These are phyloP conservation scores for Colletotrichum abscissum DNA, from an alignment of 2,329 filamentous ascomycete genomes.

Conservation along the genomic window DNA sequence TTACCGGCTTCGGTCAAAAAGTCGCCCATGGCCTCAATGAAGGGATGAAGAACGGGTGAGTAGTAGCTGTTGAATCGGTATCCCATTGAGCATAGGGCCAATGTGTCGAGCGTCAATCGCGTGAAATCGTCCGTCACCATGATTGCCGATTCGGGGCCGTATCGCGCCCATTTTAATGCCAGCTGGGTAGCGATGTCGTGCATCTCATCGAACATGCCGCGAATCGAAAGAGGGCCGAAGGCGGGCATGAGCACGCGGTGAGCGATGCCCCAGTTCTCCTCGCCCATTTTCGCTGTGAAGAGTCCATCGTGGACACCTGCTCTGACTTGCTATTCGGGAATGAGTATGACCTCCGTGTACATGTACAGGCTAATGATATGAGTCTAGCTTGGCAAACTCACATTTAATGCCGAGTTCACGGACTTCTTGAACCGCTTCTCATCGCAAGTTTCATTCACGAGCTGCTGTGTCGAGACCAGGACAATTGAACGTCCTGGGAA, in stretches of 20 bases:
- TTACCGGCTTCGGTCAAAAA: conserved; percentile 67
- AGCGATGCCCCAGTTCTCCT: conserved; percentile 58
- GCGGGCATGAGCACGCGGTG: conserved; percentile 74
- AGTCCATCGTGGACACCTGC: conserved; percentile 61
- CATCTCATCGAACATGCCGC: conserved; percentile 66
- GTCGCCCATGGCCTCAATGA: conserved; percentile 68
- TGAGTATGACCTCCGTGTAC: background rate
- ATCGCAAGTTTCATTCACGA: conserved; percentile 73
- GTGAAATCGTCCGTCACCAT: conserved; percentile 70
- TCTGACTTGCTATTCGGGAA: conserved; percentile 58
- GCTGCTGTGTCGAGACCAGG: conserved; percentile 62
- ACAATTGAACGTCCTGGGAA: conserved; percentile 60
- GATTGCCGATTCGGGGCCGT: conserved; percentile 56
- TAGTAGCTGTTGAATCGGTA: conserved; percentile 74
- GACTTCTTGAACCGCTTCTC: conserved; percentile 74
- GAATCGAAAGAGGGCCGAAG: conserved; percentile 76
- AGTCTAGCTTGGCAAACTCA: background rate
- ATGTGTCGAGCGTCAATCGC: conserved; percentile 69
- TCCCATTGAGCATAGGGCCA: conserved; percentile 69
- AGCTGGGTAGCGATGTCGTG: conserved; percentile 64
- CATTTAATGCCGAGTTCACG: conserved; percentile 57
- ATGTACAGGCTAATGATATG: background rate
- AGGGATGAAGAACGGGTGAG: conserved; percentile 45
- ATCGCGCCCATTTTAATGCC: conserved; percentile 65
- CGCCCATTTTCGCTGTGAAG: conserved; percentile 37